These are phyloP conservation scores for Candida suzukii DNA, from an alignment of 805 yeast species.

Conservation along the genomic window DNA sequence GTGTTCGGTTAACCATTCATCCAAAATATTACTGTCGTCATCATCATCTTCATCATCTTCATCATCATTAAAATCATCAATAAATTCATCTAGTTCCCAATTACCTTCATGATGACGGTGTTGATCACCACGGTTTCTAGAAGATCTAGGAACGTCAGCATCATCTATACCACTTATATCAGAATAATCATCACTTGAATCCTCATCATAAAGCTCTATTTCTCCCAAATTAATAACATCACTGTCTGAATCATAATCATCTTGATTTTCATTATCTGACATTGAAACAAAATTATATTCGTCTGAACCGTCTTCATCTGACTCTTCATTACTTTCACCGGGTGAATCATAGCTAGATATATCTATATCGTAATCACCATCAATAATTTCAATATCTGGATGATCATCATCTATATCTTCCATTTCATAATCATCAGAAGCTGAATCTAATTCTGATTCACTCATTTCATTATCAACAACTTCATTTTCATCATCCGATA, in stretches of 20 bases:
- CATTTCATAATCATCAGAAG: conserved; percentile 22
- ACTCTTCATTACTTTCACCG: conserved; percentile 19
- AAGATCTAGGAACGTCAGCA: not conserved
- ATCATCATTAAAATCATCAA: not conserved
- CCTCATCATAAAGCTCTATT: conserved; percentile 8
- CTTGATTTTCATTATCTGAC: conserved; percentile 8
- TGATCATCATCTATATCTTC: conserved; percentile 26
- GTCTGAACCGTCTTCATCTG: conserved; percentile 6
- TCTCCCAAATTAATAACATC: not conserved
- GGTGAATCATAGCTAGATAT: conserved; percentile 4
- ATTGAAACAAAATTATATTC: not conserved
- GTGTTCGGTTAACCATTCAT: conserved; percentile 26
- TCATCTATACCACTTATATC: not conserved
- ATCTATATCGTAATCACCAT: not conserved
- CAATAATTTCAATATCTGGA: conserved; percentile 15
- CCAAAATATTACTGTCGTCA: conserved; percentile 23
- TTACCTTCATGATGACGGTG: not conserved
- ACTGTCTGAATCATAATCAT: conserved; percentile 9
- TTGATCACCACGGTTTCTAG: not conserved
- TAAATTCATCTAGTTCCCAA: too few species aligned
- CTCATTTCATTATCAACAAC: conserved; percentile 14
- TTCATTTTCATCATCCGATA: conserved; percentile 13
- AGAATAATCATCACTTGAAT: conserved; percentile 21
- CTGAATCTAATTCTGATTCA: conserved; percentile 8
- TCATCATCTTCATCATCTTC: conserved; percentile 10